phyloP scores from a whole-genome alignment of 2,329 filamentous ascomycete species.

The Epichloe baconii region DNA sequence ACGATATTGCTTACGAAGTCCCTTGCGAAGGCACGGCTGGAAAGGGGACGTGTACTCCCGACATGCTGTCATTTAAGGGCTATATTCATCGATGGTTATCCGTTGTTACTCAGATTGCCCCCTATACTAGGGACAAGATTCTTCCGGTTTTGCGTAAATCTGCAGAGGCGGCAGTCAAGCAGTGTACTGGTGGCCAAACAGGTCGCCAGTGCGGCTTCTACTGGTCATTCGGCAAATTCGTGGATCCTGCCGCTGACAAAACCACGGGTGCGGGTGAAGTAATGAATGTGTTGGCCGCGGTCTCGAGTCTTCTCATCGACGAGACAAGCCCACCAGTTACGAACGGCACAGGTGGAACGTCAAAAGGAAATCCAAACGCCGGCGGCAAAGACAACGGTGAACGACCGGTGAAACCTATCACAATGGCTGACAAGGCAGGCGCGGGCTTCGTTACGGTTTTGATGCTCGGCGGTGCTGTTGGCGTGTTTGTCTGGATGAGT shows the following conservation, averaged over 20 bases:
- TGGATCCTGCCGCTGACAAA: conserved; percentile 35
- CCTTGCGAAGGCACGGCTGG: conserved; percentile 49
- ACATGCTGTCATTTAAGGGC: conserved; percentile 63
- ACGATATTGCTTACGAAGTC: conserved; percentile 50
- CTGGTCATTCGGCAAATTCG: conserved; percentile 38
- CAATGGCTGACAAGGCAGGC: conserved; percentile 32
- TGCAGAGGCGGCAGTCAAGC: conserved; percentile 43
- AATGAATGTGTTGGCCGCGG: conserved; percentile 43
- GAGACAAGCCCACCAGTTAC: conserved; percentile 29
- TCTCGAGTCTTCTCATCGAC: conserved; percentile 35
- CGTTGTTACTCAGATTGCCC: conserved; percentile 44
- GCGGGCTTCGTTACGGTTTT: conserved; percentile 35
- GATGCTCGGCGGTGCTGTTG: conserved; percentile 26
- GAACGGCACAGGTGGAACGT: conserved; percentile 36
- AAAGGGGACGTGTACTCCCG: conserved; percentile 48
- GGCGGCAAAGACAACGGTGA: conserved; percentile 22
- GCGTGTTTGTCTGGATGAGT: conserved; percentile 39
- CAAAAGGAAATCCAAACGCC: conserved; percentile 27
- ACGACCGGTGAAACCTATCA: conserved; percentile 18
- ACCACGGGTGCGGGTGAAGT: conserved; percentile 45
- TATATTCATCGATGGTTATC: conserved; percentile 55
- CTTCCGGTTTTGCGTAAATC: conserved; percentile 44
- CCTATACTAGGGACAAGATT: conserved; percentile 41
- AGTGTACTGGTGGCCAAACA: conserved; percentile 46
- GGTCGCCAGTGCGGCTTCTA: conserved; percentile 51